A percentile compares a stretch with the other conserved stretches of the same genome.
phyloP scores from a whole-genome alignment of 495 filamentous ascomycete genomes.

The Neurospora sp. region DNA sequence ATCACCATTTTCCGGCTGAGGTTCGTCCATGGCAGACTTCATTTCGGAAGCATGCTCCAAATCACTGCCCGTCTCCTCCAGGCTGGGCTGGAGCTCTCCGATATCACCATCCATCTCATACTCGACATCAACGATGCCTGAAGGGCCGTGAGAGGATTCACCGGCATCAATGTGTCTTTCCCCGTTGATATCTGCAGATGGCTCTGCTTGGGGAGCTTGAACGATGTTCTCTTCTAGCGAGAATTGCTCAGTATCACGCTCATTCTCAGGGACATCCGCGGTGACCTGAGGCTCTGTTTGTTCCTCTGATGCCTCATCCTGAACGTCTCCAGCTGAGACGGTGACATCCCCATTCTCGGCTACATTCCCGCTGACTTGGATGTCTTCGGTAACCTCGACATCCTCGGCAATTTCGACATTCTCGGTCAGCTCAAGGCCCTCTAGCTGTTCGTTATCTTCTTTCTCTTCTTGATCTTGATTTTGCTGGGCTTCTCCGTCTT shows the following conservation, averaged over 20 bases:
- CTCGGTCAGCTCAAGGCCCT: conserved; percentile 9
- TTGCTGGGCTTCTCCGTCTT: neutral
- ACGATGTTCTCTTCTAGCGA: neutral
- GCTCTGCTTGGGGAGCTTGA: neutral
- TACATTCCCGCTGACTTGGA: neutral
- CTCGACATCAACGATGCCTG: neutral
- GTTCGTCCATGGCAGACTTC: neutral
- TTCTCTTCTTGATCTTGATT: conserved; percentile 26
- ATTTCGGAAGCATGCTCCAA: neutral
- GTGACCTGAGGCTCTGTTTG: neutral
- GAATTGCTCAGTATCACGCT: neutral
- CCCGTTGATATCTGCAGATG: neutral
- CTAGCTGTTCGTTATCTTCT: conserved; percentile 21
- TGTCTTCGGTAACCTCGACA: conserved; percentile 3
- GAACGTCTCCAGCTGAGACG: neutral
- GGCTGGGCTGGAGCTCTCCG: neutral
- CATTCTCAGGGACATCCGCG: neutral
- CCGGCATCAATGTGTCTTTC: neutral
- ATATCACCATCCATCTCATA: neutral
- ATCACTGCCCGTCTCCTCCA: neutral
- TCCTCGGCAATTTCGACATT: conserved; percentile 17
- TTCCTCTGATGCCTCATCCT: neutral
- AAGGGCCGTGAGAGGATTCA: neutral
- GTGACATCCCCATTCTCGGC: neutral
- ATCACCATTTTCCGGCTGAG: neutral